phyloP scores from a whole-genome alignment of 208 protist genomes.

The Wallacemonas sp. region DNA sequence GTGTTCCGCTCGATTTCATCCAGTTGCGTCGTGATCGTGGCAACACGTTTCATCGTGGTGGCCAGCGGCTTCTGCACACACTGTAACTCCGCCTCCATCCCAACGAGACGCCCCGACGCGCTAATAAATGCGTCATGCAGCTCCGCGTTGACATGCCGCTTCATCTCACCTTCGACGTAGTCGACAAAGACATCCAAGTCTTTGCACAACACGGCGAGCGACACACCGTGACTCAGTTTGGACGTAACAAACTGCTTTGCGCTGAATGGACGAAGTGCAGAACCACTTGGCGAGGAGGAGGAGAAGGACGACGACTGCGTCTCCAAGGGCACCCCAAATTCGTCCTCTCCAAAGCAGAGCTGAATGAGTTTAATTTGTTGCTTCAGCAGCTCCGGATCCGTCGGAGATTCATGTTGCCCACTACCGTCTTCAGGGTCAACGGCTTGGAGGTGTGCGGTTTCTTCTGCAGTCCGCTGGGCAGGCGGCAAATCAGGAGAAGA shows the following conservation, averaged over 20 bases:
- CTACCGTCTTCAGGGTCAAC: no score
- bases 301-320: background rate
- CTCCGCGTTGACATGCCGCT: conserved; percentile 73
- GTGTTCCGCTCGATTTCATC: conserved; percentile 32
- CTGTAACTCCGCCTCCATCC: conserved; percentile 77
- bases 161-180: conserved; percentile 60
- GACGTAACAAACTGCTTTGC: conserved; percentile 52
- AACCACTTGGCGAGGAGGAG: background rate
- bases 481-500: conserved; percentile 5
- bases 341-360: conserved; percentile 84
- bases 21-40: conserved; percentile 36
- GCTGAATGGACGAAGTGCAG: background rate
- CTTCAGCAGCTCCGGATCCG: conserved; percentile 23
- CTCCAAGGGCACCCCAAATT: conserved; percentile 68
- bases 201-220: conserved; percentile 53
- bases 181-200: conserved; percentile 68
- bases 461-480: background rate
- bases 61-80: conserved; percentile 60
- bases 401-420: background rate
- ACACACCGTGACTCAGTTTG: conserved; percentile 73
- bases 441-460: no score
- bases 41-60: conserved; percentile 46
- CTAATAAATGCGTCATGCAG: conserved; percentile 78
- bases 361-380: conserved; percentile 82
- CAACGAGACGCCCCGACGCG: conserved; percentile 67